Percentiles rank a stretch among this genome's conserved stretches.
Evolutionary conservation across 1,284 basidiomycete species (phyloP).

Genomic region (Ustilago loliicola): DNA sequence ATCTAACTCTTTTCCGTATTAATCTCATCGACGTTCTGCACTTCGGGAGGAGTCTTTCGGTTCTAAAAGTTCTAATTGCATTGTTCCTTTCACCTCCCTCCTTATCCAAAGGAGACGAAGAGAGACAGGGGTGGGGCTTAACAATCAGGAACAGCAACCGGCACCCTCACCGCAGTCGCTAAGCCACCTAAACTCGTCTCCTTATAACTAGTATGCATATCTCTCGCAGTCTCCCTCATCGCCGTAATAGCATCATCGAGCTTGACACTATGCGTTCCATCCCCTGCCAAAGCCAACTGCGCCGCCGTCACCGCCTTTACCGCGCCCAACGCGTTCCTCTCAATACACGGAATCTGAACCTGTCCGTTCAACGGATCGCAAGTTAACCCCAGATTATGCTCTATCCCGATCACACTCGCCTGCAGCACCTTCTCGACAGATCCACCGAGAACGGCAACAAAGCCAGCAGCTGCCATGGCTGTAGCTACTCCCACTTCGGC

Average conservation of each 20-base stretch:
- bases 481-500: constrained; percentile 78
- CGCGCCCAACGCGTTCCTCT: constrained; percentile 84
- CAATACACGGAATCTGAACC: constrained; percentile 88
- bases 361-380: constrained; percentile 74
- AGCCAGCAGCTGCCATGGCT: constrained; percentile 91
- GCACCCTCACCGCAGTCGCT: constrained; percentile 62
- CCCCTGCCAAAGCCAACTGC: constrained; percentile 86
- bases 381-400: constrained; percentile 69
- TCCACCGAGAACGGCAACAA: constrained; percentile 80
- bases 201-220: constrained; percentile 73
- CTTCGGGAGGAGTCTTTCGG: too few relatives aligned
- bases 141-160: constrained; percentile 67
- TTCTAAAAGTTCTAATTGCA: too few relatives aligned
- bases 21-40: too few relatives aligned
- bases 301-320: constrained; percentile 77
- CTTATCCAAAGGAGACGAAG: too few relatives aligned
- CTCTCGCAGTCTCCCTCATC: constrained; percentile 86
- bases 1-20: too few relatives aligned
- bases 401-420: constrained; percentile 94
- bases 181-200: constrained; percentile 62
- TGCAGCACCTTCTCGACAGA: constrained; percentile 73
- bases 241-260: constrained; percentile 96
- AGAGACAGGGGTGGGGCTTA: constrained; percentile 5
- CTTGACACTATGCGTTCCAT: constrained; percentile 86
- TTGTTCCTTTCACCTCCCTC: neutral